Conservation (phyloP, 176 grass and related monocot species). For the Rhynchospora breviuscula region DNA sequence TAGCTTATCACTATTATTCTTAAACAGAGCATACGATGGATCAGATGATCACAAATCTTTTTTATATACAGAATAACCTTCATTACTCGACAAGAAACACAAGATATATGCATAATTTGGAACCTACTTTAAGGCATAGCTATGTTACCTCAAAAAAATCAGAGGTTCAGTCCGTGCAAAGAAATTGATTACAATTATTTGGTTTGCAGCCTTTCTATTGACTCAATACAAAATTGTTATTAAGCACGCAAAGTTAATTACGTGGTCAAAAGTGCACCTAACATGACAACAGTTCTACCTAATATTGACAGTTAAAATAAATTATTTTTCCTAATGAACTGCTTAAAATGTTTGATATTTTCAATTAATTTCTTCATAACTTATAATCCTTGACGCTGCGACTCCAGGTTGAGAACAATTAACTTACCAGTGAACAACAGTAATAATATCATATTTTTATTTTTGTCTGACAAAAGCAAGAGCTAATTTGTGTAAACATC, state of each 20-base stretch:
- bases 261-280: neutral
- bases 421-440: neutral
- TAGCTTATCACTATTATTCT: neutral
- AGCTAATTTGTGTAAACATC: neutral
- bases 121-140: neutral
- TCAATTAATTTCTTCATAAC: neutral
- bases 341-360: neutral
- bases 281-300: neutral
- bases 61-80: neutral
- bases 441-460: neutral
- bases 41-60: neutral
- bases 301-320: neutral
- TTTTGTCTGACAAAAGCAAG: neutral
- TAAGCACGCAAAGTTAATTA: neutral
- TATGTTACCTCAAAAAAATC: too few species aligned
- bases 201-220: neutral
- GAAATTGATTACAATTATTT: neutral
- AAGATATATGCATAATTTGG: neutral
- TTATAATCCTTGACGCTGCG: neutral
- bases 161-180: too few species aligned
- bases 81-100: neutral
- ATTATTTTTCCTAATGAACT: neutral
- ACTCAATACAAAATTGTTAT: neutral
- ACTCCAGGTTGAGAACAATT: neutral
- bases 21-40: neutral